These are phyloP conservation scores for Harrya chromipes DNA, from an alignment of 768 basidiomycete genomes.

Conservation along the genomic window DNA sequence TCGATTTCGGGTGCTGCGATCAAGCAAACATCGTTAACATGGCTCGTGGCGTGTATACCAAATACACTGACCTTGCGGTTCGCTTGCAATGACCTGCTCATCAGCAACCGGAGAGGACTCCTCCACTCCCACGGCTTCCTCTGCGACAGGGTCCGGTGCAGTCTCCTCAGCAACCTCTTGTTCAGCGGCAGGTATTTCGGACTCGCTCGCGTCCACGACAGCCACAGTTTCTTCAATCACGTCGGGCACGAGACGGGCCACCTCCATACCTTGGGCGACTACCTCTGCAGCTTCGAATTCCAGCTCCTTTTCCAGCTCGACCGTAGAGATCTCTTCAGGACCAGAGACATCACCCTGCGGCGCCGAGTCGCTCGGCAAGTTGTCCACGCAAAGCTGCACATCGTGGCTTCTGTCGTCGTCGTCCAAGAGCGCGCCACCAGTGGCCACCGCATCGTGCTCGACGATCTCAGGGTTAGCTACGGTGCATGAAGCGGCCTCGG, in stretches of 20 bases:
- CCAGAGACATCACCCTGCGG: background rate
- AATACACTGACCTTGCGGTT: background rate
- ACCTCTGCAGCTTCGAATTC: background rate
- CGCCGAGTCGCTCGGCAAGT: background rate
- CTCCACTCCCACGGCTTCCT: background rate
- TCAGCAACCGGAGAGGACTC: background rate
- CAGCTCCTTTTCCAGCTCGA: background rate
- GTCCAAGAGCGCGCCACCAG: too few relatives aligned
- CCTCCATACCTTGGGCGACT: background rate
- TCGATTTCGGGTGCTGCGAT: background rate
- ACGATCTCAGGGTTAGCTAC: background rate
- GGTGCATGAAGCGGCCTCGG: background rate
- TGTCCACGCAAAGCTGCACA: background rate
- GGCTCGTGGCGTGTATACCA: background rate
- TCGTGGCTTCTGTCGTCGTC: background rate
- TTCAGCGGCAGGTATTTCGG: background rate
- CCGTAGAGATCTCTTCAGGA: background rate
- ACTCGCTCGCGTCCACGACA: background rate
- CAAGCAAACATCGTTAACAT: background rate
- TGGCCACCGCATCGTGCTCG: background rate
- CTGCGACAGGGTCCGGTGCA: too few relatives aligned
- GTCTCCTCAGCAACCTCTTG: background rate
- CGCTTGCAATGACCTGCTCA: background rate
- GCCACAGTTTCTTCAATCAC: background rate
- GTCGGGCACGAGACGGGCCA: background rate